Conservation (phyloP, 495 filamentous ascomycete species). For the Penicillium riverlandense region DNA sequence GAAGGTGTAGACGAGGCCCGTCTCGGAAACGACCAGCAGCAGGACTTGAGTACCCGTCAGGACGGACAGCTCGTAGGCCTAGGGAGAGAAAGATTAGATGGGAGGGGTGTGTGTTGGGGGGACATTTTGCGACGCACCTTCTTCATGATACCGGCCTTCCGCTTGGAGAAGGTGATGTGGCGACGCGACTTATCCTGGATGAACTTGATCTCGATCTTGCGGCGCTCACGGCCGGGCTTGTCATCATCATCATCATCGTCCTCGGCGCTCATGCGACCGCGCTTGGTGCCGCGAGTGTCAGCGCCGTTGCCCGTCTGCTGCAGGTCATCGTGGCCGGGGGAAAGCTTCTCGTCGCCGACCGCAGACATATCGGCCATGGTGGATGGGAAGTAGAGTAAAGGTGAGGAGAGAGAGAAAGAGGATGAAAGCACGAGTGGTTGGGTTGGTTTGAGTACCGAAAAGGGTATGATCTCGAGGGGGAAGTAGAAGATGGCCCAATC, state of each 20-base stretch:
- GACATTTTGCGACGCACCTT: conserved; percentile 63
- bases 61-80: conserved; percentile 98
- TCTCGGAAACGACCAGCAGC: conserved; percentile 95
- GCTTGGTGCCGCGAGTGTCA: conserved; percentile 82
- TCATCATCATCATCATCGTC: conserved; percentile 99
- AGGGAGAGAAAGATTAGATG: background rate
- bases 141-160: conserved; percentile 99
- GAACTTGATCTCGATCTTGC: conserved; percentile 99
- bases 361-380: conserved; percentile 41
- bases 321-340: conserved; percentile 45
- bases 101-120: background rate
- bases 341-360: conserved; percentile 41
- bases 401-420: conserved; percentile 1
- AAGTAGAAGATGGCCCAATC: conserved; percentile 40
- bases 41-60: conserved; percentile 97
- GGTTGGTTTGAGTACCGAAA: conserved; percentile 30
- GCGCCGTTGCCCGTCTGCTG: conserved; percentile 45
- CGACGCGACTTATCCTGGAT: conserved; percentile 99
- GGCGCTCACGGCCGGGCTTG: conserved; percentile 94
- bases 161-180: conserved; percentile 99
- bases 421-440: background rate
- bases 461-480: conserved; percentile 24
- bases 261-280: conserved; percentile 76
- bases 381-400: conserved; percentile 1
- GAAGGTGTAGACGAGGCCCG: conserved; percentile 97